Percentiles rank a stretch among this genome's conserved stretches.
These are phyloP conservation scores for Lithospermum erythrorhizon DNA, from an alignment of 257 asterid species.

Conservation along the genomic window DNA sequence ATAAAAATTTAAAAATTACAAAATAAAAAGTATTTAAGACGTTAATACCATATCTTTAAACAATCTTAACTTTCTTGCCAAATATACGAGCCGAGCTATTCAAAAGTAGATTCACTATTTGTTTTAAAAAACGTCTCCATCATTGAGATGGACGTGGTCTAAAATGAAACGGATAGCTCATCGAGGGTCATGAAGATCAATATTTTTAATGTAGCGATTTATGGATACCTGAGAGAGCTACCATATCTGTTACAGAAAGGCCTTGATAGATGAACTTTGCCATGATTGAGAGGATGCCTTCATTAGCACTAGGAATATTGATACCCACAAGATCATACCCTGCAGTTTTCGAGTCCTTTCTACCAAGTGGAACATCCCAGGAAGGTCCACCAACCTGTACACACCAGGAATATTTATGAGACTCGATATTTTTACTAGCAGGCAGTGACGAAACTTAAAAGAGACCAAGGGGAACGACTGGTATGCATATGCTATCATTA, in stretches of 20 bases:
- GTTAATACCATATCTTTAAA: too few species aligned
- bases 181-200: too few species aligned
- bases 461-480: too few species aligned
- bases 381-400: constrained; percentile 89
- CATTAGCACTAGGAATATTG: constrained; percentile 69
- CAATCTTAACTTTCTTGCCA: too few species aligned
- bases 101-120: too few species aligned
- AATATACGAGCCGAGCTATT: neutral
- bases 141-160: too few species aligned
- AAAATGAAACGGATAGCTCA: too few species aligned
- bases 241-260: constrained; percentile 79
- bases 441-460: neutral
- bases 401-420: neutral
- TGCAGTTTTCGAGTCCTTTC: constrained; percentile 72
- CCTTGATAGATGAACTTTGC: constrained; percentile 69
- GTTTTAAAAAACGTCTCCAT: too few species aligned
- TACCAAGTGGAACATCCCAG: constrained; percentile 84
- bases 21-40: too few species aligned
- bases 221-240: constrained; percentile 73
- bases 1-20: too few species aligned
- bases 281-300: constrained; percentile 63
- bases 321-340: constrained; percentile 47
- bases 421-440: too few species aligned
- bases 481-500: too few species aligned
- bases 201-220: neutral